Percentiles rank a stretch among this genome's conserved stretches.
Evolutionary conservation across 805 yeast species (phyloP).

Genomic region (Danielozyma ontarioensis): DNA sequence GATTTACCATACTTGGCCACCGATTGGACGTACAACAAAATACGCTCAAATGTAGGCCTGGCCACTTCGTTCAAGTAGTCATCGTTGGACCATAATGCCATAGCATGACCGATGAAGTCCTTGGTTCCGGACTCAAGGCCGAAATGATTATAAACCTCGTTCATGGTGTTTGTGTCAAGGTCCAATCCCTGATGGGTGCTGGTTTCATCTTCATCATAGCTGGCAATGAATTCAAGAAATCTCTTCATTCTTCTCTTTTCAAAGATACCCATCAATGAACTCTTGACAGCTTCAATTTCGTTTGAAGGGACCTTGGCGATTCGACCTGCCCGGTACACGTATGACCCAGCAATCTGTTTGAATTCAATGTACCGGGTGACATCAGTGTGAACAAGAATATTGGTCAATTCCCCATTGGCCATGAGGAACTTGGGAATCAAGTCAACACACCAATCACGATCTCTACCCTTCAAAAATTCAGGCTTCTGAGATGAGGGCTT

Average conservation of each 20-base stretch:
- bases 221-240: slow-evolving; percentile 82
- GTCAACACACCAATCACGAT: slow-evolving; percentile 97
- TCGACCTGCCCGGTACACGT: slow-evolving; percentile 83
- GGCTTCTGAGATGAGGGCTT: slow-evolving; percentile 70
- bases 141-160: slow-evolving; percentile 80
- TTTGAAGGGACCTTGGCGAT: slow-evolving; percentile 94
- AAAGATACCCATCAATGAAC: slow-evolving; percentile 91
- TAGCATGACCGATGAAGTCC: slow-evolving; percentile 96
- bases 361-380: slow-evolving; percentile 95
- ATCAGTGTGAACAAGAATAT: slow-evolving; percentile 90
- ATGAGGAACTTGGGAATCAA: slow-evolving; percentile 93
- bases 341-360: slow-evolving; percentile 94
- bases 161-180: slow-evolving; percentile 85
- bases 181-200: slow-evolving; percentile 83
- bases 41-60: slow-evolving; percentile 83
- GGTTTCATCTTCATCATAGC: slow-evolving; percentile 70
- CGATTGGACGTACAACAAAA: slow-evolving; percentile 78
- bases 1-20: slow-evolving; percentile 95
- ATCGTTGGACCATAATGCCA: slow-evolving; percentile 96
- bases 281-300: slow-evolving; percentile 83
- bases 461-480: slow-evolving; percentile 73
- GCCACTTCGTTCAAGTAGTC: slow-evolving; percentile 86
- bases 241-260: slow-evolving; percentile 94
- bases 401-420: slow-evolving; percentile 97
- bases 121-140: slow-evolving; percentile 91